Percentiles rank a stretch among this genome's conserved stretches.
These are phyloP conservation scores for Myxozyma lipomycoides DNA, from an alignment of 805 yeast genomes.

Conservation along the genomic window DNA sequence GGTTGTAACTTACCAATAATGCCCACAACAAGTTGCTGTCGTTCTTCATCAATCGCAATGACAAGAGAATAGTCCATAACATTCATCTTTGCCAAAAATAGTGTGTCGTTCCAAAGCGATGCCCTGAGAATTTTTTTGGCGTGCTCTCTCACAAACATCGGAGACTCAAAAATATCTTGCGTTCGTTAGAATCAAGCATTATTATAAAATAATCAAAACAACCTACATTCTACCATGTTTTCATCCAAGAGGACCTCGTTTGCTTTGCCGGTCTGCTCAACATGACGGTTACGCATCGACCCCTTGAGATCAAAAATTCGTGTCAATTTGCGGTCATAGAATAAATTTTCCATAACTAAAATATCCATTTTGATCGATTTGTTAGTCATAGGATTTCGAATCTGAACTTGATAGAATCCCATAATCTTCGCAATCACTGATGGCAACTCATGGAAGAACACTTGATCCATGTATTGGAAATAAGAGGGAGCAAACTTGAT, in stretches of 20 bases:
- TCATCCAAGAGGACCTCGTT: conserved; percentile 94
- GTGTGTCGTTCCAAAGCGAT: conserved; percentile 90
- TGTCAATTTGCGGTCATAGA: conserved; percentile 74
- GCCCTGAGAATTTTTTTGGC: conserved; percentile 82
- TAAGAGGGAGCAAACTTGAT: conserved; percentile 94
- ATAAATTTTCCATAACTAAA: conserved; percentile 91
- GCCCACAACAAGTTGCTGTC: conserved; percentile 74
- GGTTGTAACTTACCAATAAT: conserved; percentile 52
- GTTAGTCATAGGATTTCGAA: conserved; percentile 71
- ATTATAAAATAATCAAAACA: not conserved
- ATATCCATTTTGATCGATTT: conserved; percentile 82
- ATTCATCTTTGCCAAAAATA: conserved; percentile 92
- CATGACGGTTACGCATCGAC: conserved; percentile 95
- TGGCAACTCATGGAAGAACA: conserved; percentile 89
- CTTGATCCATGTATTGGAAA: conserved; percentile 93
- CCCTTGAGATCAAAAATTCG: conserved; percentile 95
- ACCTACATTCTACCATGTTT: conserved; percentile 82
- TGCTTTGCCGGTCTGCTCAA: conserved; percentile 90
- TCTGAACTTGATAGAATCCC: conserved; percentile 92
- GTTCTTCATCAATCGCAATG: conserved; percentile 74
- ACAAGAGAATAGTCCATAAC: conserved; percentile 98
- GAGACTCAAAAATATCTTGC: conserved; percentile 79
- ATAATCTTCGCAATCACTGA: conserved; percentile 91
- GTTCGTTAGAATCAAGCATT: not conserved
- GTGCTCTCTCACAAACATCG: conserved; percentile 87